phyloP scores from a whole-genome alignment of 495 filamentous ascomycete species.

The Penicillium fimorum region DNA sequence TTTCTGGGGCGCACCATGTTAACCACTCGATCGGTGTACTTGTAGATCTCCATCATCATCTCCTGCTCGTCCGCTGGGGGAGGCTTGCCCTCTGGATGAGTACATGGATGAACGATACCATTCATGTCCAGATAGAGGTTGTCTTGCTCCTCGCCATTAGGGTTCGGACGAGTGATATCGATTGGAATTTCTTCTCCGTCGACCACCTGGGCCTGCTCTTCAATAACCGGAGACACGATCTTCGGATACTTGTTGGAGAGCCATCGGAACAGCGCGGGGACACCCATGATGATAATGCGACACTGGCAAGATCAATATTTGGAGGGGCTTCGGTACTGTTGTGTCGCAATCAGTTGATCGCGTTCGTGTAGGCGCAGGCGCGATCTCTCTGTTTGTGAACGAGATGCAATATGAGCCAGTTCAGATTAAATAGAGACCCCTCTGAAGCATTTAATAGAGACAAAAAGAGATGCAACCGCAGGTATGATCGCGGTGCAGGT shows the following conservation, averaged over 20 bases:
- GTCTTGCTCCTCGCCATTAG: conserved; percentile 96
- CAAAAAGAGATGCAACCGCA: conserved; percentile 17
- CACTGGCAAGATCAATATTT: conserved; percentile 4
- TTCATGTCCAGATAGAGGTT: conserved; percentile 99
- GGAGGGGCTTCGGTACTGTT: background rate
- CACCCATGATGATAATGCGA: conserved; percentile 70
- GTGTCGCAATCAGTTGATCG: conserved; percentile 7
- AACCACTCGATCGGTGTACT: conserved; percentile 95
- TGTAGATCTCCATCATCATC: conserved; percentile 98
- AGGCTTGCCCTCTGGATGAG: conserved; percentile 91
- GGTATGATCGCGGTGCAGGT: conserved; percentile 19
- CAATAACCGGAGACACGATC: conserved; percentile 86
- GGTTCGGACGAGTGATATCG: conserved; percentile 80
- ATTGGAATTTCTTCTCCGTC: conserved; percentile 81
- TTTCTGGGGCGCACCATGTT: conserved; percentile 97
- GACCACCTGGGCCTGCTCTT: conserved; percentile 74
- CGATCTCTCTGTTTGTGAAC: background rate
- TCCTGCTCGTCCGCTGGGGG: conserved; percentile 92
- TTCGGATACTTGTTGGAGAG: conserved; percentile 94
- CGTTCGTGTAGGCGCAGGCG: conserved; percentile 1
- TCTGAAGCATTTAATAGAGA: background rate
- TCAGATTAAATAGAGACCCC: background rate
- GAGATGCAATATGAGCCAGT: background rate
- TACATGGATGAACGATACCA: conserved; percentile 98
- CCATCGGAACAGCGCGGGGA: conserved; percentile 91